These are phyloP conservation scores for Saccharum spontaneum DNA, from an alignment of 176 grass and related monocot genomes.

Conservation along the genomic window DNA sequence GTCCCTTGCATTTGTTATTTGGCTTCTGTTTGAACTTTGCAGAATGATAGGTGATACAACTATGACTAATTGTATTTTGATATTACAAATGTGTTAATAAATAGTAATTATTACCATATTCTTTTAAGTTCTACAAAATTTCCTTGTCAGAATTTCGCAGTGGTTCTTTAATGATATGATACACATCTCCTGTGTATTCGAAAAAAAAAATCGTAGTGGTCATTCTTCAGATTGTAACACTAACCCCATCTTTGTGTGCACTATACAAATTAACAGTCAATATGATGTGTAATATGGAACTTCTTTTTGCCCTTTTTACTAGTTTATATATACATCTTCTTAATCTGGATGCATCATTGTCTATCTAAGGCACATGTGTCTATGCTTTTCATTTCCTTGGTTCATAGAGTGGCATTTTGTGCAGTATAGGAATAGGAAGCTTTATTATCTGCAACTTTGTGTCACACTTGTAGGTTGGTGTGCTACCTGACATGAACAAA, in stretches of 20 bases:
- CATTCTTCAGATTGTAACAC: conserved; percentile 8
- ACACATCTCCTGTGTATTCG: background rate
- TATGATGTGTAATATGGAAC: conserved; percentile 4
- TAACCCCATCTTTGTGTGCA: background rate
- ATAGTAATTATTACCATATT: background rate
- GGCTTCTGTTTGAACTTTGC: conserved; percentile 32
- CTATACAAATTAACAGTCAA: conserved; percentile 1
- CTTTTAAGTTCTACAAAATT: conserved; percentile 2
- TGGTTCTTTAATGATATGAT: background rate
- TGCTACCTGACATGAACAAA: background rate
- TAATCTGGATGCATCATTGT: background rate
- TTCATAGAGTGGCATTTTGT: background rate
- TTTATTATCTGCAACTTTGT: background rate
- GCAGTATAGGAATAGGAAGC: background rate
- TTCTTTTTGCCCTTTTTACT: background rate
- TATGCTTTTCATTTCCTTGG: conserved; percentile 19
- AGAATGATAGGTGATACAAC: conserved; percentile 13
- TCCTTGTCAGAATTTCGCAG: background rate
- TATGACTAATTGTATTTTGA: background rate
- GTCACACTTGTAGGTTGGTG: conserved; percentile 5
- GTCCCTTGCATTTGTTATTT: conserved; percentile 20
- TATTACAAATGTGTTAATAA: background rate
- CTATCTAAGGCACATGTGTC: background rate
- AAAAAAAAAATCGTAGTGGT: background rate
- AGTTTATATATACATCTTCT: background rate